Base-by-base conservation (phyloP, 148 eudicot genomes). In the Polygonum maritimum region DNA sequence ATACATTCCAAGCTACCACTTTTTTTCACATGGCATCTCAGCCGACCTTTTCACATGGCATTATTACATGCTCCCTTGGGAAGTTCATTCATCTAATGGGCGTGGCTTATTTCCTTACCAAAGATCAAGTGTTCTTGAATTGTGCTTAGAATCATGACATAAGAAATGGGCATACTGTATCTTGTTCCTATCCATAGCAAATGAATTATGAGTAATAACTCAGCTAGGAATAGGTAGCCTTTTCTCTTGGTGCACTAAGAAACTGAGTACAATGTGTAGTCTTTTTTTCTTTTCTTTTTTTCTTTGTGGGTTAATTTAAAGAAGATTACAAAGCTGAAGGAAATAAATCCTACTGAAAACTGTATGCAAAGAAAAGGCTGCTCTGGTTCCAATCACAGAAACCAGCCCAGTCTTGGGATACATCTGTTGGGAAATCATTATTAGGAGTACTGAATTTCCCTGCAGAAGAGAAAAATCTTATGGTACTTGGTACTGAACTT, bases 91-190 rank as follows among this genome's bases (percentile, higher is more conserved):
- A 26, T 26, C 31, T 26, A 26, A 26, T 26, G 31, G 31, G 31
- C 31, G 1, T 26, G 31, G 2, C 67, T 60, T 26, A 4, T 60
- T 60, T 60, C 67, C 26, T 36, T 60, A 26, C 36, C 63, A 57
- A 57, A 33, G 8, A 57, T 57, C 63, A 57, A n/a, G 31, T 26
- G 31, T 26, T 26, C 22, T 57, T 21, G 19, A 8, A 3, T 7
- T 57, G 63, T 57, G 63, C 63, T 57, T 57, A 60, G 67, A 60
- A 60, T 54, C 60, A 54, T 18, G 60, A 54, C 60, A 54, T 54
- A 54, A n/a, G 19, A 54, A n/a, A 54, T 60, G 67, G 26, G 38
- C 38, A 60, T 26, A 22, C 31, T 26, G 31, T 26, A 26, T 26
- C 1, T 60, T 60, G 5, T 60, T 60, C 35, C 67, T 60, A 33